A percentile compares a stretch with the other conserved stretches of the same genome.
Evolutionary conservation across 257 asterid genomes (phyloP).

Genomic region (Osmanthus fragrans): DNA sequence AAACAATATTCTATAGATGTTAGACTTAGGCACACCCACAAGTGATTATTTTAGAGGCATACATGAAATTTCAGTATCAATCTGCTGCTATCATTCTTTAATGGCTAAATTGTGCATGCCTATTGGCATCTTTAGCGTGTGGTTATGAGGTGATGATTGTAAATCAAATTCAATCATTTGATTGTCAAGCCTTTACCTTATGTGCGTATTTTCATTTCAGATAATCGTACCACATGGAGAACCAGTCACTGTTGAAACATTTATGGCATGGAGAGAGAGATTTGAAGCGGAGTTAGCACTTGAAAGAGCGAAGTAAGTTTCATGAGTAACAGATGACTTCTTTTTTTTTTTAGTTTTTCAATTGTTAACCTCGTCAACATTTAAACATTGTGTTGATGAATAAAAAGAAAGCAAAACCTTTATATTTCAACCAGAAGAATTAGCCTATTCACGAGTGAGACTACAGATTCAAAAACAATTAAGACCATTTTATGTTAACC

Average conservation of each 20-base stretch:
- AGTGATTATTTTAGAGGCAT: not conserved
- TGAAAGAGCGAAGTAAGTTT: slow-evolving; percentile 93
- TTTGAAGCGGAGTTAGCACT: slow-evolving; percentile 98
- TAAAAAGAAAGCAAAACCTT: too few species aligned
- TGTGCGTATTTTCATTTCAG: slow-evolving; percentile 48
- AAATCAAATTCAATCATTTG: slow-evolving; percentile 7
- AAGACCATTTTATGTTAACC: not conserved
- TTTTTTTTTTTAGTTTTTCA: not conserved
- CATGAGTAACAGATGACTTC: slow-evolving; percentile 14
- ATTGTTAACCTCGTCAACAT: slow-evolving; percentile 21
- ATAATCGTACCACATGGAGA: slow-evolving; percentile 95
- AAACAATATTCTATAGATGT: not conserved
- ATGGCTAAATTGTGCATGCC: not conserved
- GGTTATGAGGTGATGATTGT: not conserved
- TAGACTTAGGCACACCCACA: not conserved
- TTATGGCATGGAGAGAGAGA: slow-evolving; percentile 98
- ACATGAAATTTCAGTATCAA: not conserved
- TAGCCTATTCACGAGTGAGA: not conserved
- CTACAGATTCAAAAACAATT: not conserved
- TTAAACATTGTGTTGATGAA: not conserved
- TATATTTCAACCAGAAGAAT: not conserved
- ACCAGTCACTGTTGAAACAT: slow-evolving; percentile 87
- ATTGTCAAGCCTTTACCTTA: slow-evolving; percentile 4
- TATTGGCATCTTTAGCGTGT: not conserved
- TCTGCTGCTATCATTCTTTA: not conserved